phyloP scores from a whole-genome alignment of 495 filamentous ascomycete genomes.

The Hypoxylon subgilvum region DNA sequence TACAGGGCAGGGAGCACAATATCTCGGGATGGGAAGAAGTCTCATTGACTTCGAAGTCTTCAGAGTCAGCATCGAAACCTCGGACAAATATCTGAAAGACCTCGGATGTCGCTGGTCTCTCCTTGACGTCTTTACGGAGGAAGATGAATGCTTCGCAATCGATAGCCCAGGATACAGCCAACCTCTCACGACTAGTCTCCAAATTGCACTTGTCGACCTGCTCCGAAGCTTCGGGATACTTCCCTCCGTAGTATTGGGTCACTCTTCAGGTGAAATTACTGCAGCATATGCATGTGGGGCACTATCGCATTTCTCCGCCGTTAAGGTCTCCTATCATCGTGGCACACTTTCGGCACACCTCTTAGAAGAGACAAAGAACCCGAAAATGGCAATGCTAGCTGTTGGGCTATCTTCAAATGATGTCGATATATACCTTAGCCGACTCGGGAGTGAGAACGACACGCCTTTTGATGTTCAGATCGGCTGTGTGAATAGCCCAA shows the following conservation, averaged over 20 bases:
- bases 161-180: constrained; percentile 46
- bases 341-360: constrained; percentile 23
- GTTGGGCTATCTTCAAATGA: constrained; percentile 38
- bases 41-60: too few species aligned
- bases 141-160: constrained; percentile 14
- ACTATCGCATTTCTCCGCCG: constrained; percentile 44
- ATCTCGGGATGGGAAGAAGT: too few species aligned
- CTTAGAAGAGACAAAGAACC: constrained; percentile 2
- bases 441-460: too few species aligned
- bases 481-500: constrained; percentile 55
- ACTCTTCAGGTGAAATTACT: constrained; percentile 66
- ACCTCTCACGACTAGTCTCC: constrained; percentile 51
- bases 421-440: constrained; percentile 10
- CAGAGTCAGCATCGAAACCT: too few species aligned
- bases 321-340: constrained; percentile 51
- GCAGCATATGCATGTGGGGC: constrained; percentile 45
- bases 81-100: too few species aligned
- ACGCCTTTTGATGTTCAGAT: constrained; percentile 26
- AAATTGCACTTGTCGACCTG: constrained; percentile 58
- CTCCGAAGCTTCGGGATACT: constrained; percentile 52
- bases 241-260: constrained; percentile 56
- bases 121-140: too few species aligned
- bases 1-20: too few species aligned
- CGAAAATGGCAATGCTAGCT: constrained; percentile 50
- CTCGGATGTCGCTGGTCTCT: too few species aligned